Conservation (phyloP, 2,329 filamentous ascomycete genomes). For the Colletotrichum ledebouriae region DNA sequence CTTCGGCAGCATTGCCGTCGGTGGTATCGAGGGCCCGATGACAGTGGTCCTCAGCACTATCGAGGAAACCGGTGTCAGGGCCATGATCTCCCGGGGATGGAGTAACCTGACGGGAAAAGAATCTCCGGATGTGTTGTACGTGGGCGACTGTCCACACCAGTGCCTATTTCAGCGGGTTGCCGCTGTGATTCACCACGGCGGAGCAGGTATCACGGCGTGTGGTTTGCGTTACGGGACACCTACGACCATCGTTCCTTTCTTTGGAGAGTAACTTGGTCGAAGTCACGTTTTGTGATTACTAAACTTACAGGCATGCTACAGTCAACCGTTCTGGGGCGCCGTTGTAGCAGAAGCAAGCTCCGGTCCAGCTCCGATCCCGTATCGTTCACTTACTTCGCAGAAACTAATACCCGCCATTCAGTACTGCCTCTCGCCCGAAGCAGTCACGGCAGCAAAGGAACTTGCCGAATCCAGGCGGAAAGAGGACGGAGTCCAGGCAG, state of each 20-base stretch:
- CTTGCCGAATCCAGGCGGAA: conserved; percentile 34
- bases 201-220: conserved; percentile 38
- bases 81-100: conserved; percentile 40
- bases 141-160: conserved; percentile 40
- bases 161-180: conserved; percentile 41
- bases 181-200: conserved; percentile 39
- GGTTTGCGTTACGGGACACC: conserved; percentile 36
- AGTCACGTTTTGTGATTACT: accelerated
- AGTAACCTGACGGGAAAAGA: conserved; percentile 31
- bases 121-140: conserved; percentile 31
- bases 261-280: conserved; percentile 33
- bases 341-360: conserved; percentile 40
- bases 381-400: conserved; percentile 36
- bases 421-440: conserved; percentile 27
- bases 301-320: not conserved
- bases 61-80: conserved; percentile 28
- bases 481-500: conserved; percentile 36
- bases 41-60: conserved; percentile 38
- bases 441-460: conserved; percentile 26
- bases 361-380: conserved; percentile 39
- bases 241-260: conserved; percentile 38
- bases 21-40: conserved; percentile 24
- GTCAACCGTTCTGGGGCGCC: conserved; percentile 41
- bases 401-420: conserved; percentile 34
- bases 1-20: conserved; percentile 36